Percentiles rank a stretch among this genome's conserved stretches.
phyloP scores from a whole-genome alignment of 345 rosid species.

The Balakata baccata region DNA sequence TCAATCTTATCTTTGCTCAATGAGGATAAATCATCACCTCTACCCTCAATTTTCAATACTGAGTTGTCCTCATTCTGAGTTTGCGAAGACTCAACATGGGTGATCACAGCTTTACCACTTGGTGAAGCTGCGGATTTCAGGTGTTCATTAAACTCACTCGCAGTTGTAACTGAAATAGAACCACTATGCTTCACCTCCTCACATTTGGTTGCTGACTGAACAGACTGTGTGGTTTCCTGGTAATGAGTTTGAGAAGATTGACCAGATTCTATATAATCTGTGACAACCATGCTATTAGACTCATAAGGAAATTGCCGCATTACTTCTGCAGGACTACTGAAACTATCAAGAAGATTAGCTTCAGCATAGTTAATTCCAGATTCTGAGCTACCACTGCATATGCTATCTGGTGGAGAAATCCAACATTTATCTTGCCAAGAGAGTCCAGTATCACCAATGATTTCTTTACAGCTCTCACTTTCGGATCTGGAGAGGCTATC shows the following conservation, averaged over 20 bases:
- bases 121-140: conserved; percentile 24
- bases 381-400: conserved; percentile 52
- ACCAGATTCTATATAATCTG: conserved; percentile 21
- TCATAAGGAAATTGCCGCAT: conserved; percentile 27
- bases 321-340: conserved; percentile 34
- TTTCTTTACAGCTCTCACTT: conserved; percentile 40
- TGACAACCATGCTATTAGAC: conserved; percentile 23
- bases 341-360: conserved; percentile 38
- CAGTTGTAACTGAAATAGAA: conserved; percentile 16
- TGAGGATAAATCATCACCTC: conserved; percentile 32
- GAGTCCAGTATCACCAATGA: conserved; percentile 31
- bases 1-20: conserved; percentile 33
- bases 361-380: conserved; percentile 42
- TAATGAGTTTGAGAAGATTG: conserved; percentile 40
- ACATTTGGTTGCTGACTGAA: conserved; percentile 19
- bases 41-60: conserved; percentile 32
- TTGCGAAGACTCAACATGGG: conserved; percentile 32
- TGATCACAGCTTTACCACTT: conserved; percentile 29
- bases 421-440: conserved; percentile 61
- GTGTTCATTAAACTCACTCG: conserved; percentile 28
- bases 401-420: conserved; percentile 82
- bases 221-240: conserved; percentile 27
- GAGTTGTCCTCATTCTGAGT: conserved; percentile 29
- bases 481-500: conserved; percentile 42
- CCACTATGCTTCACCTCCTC: conserved; percentile 30